Evolutionary conservation across 768 basidiomycete genomes (phyloP).

Genomic region (Phaeolepiota aurea): DNA sequence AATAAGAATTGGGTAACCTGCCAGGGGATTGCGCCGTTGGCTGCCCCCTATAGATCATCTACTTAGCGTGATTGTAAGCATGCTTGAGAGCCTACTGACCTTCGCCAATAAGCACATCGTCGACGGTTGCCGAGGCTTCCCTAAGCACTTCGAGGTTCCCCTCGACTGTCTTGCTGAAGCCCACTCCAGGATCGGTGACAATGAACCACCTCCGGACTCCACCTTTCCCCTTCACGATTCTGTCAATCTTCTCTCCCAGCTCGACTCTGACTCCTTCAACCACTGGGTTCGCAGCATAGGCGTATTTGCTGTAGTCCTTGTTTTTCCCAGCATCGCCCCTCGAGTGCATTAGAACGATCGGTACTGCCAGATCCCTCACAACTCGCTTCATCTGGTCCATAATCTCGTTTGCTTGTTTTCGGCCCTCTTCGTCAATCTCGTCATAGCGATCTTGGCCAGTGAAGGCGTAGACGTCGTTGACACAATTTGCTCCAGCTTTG

Average conservation of each 20-base stretch:
- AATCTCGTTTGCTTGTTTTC: constrained; percentile 22
- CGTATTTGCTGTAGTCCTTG: constrained; percentile 52
- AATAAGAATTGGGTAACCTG: constrained; percentile 59
- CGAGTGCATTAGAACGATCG: constrained; percentile 92
- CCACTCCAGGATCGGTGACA: constrained; percentile 86
- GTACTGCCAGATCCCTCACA: constrained; percentile 58
- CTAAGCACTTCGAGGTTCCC: constrained; percentile 69
- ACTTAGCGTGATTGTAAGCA: constrained; percentile 1
- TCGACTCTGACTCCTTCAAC: constrained; percentile 64
- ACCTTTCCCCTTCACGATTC: constrained; percentile 54
- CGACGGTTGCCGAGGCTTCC: constrained; percentile 35
- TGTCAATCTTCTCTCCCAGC: constrained; percentile 58
- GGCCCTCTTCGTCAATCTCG: constrained; percentile 18
- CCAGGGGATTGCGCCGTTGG: constrained; percentile 35
- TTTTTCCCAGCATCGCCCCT: constrained; percentile 73
- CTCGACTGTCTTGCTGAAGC: constrained; percentile 82
- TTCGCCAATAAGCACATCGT: constrained; percentile 22
- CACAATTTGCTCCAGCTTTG: constrained; percentile 78
- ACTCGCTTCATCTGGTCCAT: constrained; percentile 56
- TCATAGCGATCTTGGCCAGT: constrained; percentile 49
- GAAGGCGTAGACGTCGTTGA: constrained; percentile 89
- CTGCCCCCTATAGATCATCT: constrained; percentile 7
- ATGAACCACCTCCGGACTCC: constrained; percentile 85
- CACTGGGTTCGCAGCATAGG: constrained; percentile 32
- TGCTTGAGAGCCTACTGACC: constrained; percentile 12